phyloP scores from a whole-genome alignment of 495 filamentous ascomycete genomes.

The Cenococcum geophilum region DNA sequence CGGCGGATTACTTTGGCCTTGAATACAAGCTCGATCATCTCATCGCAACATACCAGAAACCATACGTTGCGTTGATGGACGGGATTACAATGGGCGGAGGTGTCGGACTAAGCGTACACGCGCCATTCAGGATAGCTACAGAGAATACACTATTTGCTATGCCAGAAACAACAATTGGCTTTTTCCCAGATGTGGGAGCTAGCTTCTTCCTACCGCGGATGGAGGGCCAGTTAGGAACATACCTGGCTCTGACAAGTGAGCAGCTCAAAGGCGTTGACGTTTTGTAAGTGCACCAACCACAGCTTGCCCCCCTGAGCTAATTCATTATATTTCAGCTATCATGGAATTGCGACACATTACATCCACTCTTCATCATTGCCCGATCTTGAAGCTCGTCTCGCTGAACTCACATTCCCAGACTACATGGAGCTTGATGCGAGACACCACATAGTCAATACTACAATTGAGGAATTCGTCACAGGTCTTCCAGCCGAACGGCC shows the following conservation, averaged over 20 bases:
- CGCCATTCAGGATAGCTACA: conserved; percentile 92
- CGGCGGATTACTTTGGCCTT: conserved; percentile 76
- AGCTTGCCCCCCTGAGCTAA: conserved; percentile 9
- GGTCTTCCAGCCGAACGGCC: conserved; percentile 63
- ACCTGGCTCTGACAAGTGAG: conserved; percentile 83
- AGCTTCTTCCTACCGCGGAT: conserved; percentile 91
- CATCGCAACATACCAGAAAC: conserved; percentile 91
- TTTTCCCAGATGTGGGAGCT: conserved; percentile 95
- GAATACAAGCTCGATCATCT: conserved; percentile 94
- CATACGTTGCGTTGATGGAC: conserved; percentile 93
- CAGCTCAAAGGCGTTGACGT: conserved; percentile 72
- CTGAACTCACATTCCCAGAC: conserved; percentile 83
- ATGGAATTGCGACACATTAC: conserved; percentile 89
- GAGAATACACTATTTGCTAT: conserved; percentile 94
- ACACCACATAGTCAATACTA: conserved; percentile 66
- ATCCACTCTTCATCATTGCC: conserved; percentile 80
- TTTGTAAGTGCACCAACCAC: conserved; percentile 45
- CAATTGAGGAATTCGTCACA: conserved; percentile 84
- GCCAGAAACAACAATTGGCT: conserved; percentile 96
- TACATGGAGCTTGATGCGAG: conserved; percentile 54
- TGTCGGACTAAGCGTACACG: conserved; percentile 88
- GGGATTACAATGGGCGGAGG: conserved; percentile 98
- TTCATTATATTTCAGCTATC: conserved; percentile 40
- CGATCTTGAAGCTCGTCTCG: conserved; percentile 73
- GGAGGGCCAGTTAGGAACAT: conserved; percentile 76